These are phyloP conservation scores for Ceratobasidium sp. DNA, from an alignment of 1,284 basidiomycete species.

Conservation along the genomic window DNA sequence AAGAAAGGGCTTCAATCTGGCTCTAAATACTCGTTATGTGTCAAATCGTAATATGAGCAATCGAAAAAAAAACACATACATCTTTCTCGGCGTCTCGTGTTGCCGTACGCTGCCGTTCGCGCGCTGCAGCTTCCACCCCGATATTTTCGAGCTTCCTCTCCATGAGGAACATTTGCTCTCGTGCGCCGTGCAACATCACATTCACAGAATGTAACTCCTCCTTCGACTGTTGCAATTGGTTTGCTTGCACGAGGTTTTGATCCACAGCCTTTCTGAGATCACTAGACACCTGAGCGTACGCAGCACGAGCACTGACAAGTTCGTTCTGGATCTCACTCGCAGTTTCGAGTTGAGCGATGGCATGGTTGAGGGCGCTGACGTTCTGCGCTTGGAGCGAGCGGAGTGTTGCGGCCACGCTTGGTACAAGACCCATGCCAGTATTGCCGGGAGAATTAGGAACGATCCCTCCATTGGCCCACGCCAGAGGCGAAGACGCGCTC, in stretches of 20 bases:
- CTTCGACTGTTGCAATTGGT: constrained; percentile 14
- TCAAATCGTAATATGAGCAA: not conserved
- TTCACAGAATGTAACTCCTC: constrained; percentile 5
- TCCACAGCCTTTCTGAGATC: constrained; percentile 28
- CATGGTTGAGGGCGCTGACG: constrained; percentile 24
- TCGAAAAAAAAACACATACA: not conserved
- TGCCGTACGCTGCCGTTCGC: constrained; percentile 1
- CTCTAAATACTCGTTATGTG: not conserved
- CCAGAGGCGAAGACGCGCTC: not conserved
- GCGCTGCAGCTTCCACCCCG: not conserved
- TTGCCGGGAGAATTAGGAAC: not conserved
- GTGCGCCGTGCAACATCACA: constrained; percentile 29
- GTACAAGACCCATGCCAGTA: constrained; percentile 8
- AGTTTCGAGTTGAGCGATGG: constrained; percentile 30
- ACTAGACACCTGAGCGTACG: constrained; percentile 22
- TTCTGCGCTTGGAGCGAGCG: constrained; percentile 16
- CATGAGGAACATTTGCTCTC: constrained; percentile 26
- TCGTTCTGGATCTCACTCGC: constrained; percentile 32
- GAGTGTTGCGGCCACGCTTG: constrained; percentile 18
- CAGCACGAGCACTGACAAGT: constrained; percentile 29
- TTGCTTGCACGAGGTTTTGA: constrained; percentile 7
- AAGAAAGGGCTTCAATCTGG: constrained; percentile 14
- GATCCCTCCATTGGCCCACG: not conserved
- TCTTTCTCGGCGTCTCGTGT: constrained; percentile 18
- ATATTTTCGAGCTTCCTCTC: constrained; percentile 14